Percentiles rank a stretch among this genome's conserved stretches.
Conservation (phyloP, 1,284 basidiomycete species). For the Ustilago trichophora region DNA sequence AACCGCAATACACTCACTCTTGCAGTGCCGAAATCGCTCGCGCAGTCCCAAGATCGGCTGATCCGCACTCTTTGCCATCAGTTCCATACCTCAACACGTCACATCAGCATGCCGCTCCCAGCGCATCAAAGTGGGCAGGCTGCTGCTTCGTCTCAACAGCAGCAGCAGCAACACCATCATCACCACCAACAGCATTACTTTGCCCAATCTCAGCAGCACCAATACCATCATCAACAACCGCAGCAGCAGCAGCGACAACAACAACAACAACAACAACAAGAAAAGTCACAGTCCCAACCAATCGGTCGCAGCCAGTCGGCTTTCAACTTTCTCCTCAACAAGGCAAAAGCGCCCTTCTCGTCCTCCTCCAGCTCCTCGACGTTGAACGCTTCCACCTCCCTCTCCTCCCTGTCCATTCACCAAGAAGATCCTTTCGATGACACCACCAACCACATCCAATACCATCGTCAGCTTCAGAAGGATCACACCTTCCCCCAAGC, state of each 20-base stretch:
- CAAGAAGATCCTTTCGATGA: constrained; percentile 45
- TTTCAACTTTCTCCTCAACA: constrained; percentile 60
- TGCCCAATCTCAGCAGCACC: constrained; percentile 1
- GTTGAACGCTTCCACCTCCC: constrained; percentile 44
- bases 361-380: constrained; percentile 39
- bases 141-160: constrained; percentile 12
- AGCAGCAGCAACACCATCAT: constrained; percentile 14
- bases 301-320: constrained; percentile 59
- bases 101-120: constrained; percentile 21
- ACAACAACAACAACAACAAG: constrained; percentile 10
- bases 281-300: constrained; percentile 19
- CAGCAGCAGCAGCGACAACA: constrained; percentile 9
- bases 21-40: too few species aligned
- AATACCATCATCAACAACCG: constrained; percentile 1
- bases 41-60: too few species aligned
- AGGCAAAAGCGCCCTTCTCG: constrained; percentile 58
- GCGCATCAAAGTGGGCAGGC: constrained; percentile 17
- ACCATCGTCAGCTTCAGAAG: constrained; percentile 44
- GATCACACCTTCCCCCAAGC: constrained; percentile 35
- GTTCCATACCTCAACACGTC: too few species aligned
- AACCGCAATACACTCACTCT: too few species aligned
- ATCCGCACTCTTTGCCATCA: too few species aligned
- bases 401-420: constrained; percentile 38
- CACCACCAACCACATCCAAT: constrained; percentile 37
- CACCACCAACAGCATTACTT: constrained; percentile 7